Evolutionary conservation across 2,329 filamentous ascomycete genomes (phyloP).

Genomic region (Venturia effusa): DNA sequence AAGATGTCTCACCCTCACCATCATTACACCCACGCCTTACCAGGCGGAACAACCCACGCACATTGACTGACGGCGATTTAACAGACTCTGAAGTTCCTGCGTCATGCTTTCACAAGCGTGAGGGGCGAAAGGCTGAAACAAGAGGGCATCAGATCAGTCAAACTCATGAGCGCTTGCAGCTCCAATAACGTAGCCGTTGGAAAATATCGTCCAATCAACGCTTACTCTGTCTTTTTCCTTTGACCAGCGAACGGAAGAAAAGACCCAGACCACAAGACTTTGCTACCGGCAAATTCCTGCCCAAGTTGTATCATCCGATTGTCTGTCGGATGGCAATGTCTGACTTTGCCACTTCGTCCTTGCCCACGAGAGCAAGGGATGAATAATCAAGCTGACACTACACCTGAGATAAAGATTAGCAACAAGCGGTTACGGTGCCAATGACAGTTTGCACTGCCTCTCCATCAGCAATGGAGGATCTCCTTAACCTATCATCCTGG

Average conservation of each 20-base stretch:
- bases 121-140: slow-evolving; percentile 3
- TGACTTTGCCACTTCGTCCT: background rate
- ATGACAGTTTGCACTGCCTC: background rate
- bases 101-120: background rate
- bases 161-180: background rate
- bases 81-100: background rate
- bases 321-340: background rate
- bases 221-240: background rate
- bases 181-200: background rate
- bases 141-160: background rate
- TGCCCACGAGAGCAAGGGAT: background rate
- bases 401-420: background rate
- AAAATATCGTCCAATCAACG: background rate
- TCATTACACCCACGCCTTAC: background rate
- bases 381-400: background rate
- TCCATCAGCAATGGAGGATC: background rate
- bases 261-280: background rate
- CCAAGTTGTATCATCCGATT: background rate
- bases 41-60: background rate
- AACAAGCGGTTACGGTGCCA: background rate
- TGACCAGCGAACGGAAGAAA: background rate
- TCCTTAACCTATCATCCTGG: background rate
- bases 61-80: background rate
- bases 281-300: background rate
- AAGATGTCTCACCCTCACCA: background rate